These are phyloP conservation scores for Entonaema liquescens DNA, from an alignment of 495 filamentous ascomycete species.

Conservation along the genomic window DNA sequence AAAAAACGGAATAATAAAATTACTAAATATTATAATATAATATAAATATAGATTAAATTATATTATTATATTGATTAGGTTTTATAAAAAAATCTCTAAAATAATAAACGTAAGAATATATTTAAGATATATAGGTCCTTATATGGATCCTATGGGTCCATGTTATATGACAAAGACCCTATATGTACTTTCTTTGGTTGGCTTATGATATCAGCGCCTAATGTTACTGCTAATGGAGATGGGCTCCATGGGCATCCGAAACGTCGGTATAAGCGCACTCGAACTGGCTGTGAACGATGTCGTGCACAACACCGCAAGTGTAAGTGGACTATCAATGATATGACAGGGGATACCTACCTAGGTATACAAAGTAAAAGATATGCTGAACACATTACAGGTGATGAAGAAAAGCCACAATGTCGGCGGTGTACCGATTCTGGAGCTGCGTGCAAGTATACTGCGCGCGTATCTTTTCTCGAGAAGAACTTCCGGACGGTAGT, in stretches of 20 bases:
- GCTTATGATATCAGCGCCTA: not conserved
- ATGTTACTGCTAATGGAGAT: not conserved
- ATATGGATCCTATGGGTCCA: no score
- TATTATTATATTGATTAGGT: no score
- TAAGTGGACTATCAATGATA: conserved; percentile 25
- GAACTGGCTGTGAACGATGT: conserved; percentile 58
- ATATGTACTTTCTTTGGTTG: not conserved
- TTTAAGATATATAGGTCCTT: not conserved
- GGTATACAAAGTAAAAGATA: not conserved
- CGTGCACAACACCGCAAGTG: conserved; percentile 55
- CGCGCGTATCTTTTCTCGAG: not conserved
- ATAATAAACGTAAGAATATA: no score
- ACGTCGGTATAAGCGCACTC: conserved; percentile 25
- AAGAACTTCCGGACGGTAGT: not conserved
- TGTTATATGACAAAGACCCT: no score
- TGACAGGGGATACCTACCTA: not conserved
- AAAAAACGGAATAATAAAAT: no score
- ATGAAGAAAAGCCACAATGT: not conserved
- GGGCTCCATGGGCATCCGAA: not conserved
- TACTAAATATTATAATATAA: no score
- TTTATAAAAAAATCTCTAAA: no score
- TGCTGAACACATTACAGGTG: not conserved
- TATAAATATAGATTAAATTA: no score
- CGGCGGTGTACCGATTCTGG: not conserved
- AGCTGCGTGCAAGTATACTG: not conserved